Conservation (phyloP, 768 basidiomycete species). For the Tubosaeta sp. region DNA sequence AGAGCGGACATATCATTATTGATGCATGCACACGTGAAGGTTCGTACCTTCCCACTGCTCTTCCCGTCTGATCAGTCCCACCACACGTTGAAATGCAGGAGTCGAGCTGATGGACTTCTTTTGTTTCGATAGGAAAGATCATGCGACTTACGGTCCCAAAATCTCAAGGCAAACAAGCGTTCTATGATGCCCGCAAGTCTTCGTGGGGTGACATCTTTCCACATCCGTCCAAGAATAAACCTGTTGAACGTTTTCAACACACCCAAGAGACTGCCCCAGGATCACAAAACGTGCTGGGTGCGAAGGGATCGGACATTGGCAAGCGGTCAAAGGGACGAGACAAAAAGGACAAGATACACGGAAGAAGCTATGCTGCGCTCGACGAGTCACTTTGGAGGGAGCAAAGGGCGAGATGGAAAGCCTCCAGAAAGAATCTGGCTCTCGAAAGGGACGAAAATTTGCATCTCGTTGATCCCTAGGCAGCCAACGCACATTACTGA, state of each 20-base stretch:
- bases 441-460: conserved; percentile 1
- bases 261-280: conserved; percentile 24
- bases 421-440: conserved; percentile 14
- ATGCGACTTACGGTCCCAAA: conserved; percentile 89
- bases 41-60: conserved; percentile 26
- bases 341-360: conserved; percentile 18
- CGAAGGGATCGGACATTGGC: conserved; percentile 54
- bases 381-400: conserved; percentile 37
- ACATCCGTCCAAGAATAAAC: conserved; percentile 74
- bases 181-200: conserved; percentile 92
- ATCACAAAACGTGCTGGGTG: conserved; percentile 23
- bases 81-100: conserved; percentile 5
- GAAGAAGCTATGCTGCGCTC: conserved; percentile 26
- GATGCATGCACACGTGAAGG: conserved; percentile 86
- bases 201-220: conserved; percentile 96
- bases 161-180: conserved; percentile 93
- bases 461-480: conserved; percentile 9
- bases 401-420: conserved; percentile 33
- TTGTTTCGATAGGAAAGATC: conserved; percentile 61
- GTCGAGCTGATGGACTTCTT: conserved; percentile 1
- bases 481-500: conserved; percentile 5
- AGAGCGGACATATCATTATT: conserved; percentile 85
- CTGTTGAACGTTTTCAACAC: conserved; percentile 57
- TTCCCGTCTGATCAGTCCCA: background rate
- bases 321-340: conserved; percentile 38